Base-by-base conservation (phyloP, 352 stramenopile species). In the Globisporangium paddicum region DNA sequence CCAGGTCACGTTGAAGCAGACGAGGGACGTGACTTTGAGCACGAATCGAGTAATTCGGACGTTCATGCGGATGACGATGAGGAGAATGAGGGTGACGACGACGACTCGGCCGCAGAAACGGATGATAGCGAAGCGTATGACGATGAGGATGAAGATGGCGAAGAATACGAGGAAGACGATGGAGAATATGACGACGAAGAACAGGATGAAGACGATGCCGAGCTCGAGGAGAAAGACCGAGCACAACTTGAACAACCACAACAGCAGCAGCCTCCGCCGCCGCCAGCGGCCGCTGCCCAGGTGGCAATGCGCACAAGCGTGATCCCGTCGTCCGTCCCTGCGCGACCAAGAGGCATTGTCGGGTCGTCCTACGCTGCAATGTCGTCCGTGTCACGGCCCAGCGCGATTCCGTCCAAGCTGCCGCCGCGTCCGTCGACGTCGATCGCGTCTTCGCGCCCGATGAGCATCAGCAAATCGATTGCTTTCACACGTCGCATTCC, bases 401-500 rank as follows among this genome's bases (percentile, higher is more conserved):
- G 64, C 7, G 41, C 49, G 23, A 69, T 69, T 30, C 66, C 62
- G 14, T 55, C 28, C 2, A 48, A 72, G 23, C 58, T 82, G 16
- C 81, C 81, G 5, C 69, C 81, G 3, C 81, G 73, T 16, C 85
- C 82, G 23, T 89, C 79, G 1, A 76, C 79, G 18, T 87, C 78
- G 2, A 48, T 71, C 3, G 66, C 62, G 9, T 71, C 68, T 3
- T 73, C 69, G 6, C 70, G 79, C 11, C 80, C 84, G 0, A 90
- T 83, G 77, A 94, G 82, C 51, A 62, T 94, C 32, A 94, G 84
- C 59, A 87, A 94, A 60, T 90, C 82, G 3, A 92, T 94, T 41
- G 75, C 82, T 19, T 79, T 91, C 21, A 77, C 77, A 3, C 72
- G 69, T 47, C 72, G 71, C 23, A 60, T 69, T 14, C 67, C 68